Percentiles rank a stretch among this genome's conserved stretches.
phyloP scores from a whole-genome alignment of 192 early-diverging fungal species.

The Dispira parvispora region DNA sequence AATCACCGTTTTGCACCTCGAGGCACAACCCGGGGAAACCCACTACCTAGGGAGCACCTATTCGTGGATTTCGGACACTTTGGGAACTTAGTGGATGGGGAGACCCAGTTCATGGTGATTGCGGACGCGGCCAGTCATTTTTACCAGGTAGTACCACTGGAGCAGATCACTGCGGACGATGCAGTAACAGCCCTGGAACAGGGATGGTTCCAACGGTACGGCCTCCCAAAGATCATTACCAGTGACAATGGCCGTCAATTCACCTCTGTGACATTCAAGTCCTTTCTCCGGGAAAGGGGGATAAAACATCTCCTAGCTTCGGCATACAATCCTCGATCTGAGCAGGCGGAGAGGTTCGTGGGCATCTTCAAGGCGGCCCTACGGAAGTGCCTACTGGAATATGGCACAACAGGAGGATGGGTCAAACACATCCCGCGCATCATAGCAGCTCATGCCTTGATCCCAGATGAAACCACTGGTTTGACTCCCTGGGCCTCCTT shows the following conservation, averaged over 20 bases:
- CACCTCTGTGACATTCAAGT: not conserved
- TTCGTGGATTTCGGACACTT: conserved; percentile 14
- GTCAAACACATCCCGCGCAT: conserved; percentile 13
- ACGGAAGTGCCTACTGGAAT: conserved; percentile 5
- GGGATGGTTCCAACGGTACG: conserved; percentile 12
- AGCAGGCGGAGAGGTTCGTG: conserved; percentile 15
- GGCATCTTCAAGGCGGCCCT: conserved; percentile 15
- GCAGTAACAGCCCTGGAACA: not conserved
- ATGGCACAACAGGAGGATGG: conserved; percentile 4
- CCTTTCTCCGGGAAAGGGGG: not conserved
- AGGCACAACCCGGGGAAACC: conserved; percentile 11
- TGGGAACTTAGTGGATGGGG: conserved; percentile 9
- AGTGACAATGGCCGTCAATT: conserved; percentile 17
- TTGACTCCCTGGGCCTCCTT: not conserved
- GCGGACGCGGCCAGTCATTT: conserved; percentile 13
- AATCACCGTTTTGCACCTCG: not conserved
- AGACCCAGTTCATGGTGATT: conserved; percentile 8
- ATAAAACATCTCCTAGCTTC: conserved; percentile 7
- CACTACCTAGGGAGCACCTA: conserved; percentile 12
- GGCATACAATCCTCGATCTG: conserved; percentile 13
- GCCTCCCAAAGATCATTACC: conserved; percentile 2
- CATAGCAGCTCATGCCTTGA: conserved; percentile 13
- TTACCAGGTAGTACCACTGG: conserved; percentile 10
- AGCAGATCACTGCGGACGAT: not conserved
- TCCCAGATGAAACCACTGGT: not conserved